Percentiles rank a stretch among this genome's conserved stretches.
Evolutionary conservation across 257 asterid species (phyloP).

Genomic region (Voacanga thouarsii): DNA sequence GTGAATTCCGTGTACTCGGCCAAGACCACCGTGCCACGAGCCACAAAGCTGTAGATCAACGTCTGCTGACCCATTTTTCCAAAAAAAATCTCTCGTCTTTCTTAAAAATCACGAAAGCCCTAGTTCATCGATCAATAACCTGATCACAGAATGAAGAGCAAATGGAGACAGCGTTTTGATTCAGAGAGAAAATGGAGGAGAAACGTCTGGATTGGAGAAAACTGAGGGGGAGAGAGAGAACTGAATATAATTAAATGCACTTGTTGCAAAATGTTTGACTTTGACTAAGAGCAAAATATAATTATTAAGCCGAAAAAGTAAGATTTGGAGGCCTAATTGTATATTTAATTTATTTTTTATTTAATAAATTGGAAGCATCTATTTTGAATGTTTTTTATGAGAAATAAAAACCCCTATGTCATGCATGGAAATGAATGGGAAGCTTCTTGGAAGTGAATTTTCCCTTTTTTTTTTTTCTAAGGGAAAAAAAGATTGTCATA

Average conservation of each 20-base stretch:
- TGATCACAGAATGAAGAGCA: background rate
- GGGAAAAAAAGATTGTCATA: no score
- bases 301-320: no score
- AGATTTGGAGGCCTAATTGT: no score
- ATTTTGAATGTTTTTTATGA: no score
- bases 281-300: no score
- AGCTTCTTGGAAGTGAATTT: no score
- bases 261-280: no score
- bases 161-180: background rate
- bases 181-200: conserved; percentile 6
- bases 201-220: background rate
- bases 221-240: background rate
- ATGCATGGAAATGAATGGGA: no score
- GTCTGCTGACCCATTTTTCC: conserved; percentile 42
- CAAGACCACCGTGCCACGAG: conserved; percentile 42
- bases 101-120: background rate
- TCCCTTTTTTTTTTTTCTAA: no score
- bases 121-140: background rate
- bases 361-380: no score
- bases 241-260: background rate
- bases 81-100: background rate
- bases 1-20: conserved; percentile 52
- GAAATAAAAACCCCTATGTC: no score
- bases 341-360: no score
- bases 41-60: conserved; percentile 49